Base-by-base conservation (phyloP, 2,329 filamentous ascomycete species). In the Podosphaera aphanis region DNA sequence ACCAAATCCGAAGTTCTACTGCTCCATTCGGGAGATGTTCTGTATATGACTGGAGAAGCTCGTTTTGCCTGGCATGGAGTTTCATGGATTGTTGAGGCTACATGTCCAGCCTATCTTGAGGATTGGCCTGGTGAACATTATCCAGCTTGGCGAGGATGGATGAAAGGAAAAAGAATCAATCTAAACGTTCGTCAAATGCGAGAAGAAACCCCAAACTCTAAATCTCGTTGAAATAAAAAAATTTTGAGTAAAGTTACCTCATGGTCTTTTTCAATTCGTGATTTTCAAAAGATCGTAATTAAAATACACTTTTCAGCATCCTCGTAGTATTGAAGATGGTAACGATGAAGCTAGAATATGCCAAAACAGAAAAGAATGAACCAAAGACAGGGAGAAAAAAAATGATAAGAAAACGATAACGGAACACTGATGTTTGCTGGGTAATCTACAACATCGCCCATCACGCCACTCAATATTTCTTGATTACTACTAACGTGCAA, bases 11-110 rank as follows among this genome's bases (percentile, higher is more conserved):
- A 80, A 4, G 62, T 77, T 2, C 57, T 93, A 31, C 69, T 79
- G 19, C 65, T 95, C 33, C 70, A 77, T 20, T 93, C 84, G 0
- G 88, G 90, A 0, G 88, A 94, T 63, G 84, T 77, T 0, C 74
- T 95, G 1, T 85, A 92, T 57, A 95, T 98, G 88, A 77, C 74
- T 43, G 72, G 79, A 18, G 68, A 75, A 48, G 79, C 83, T 3
- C 70, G 90, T 38, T 93, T 84, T 62, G 86, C 88, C 2, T 95
- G 88, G 88, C 90, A 95, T 63, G 86, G 83, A 11, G 85, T 95
- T 11, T 86, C 90, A 5, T 90, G 86, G 59, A 79, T 95, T 11
- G 57, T 94, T 31, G 70, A 74, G 41, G 73, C 65, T 1, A 93
- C 83, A 0, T 95, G 86, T 61, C 88, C 88, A 0, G 64, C 64